Base-by-base conservation (phyloP, 768 basidiomycete genomes). In the Ramaria rubella region DNA sequence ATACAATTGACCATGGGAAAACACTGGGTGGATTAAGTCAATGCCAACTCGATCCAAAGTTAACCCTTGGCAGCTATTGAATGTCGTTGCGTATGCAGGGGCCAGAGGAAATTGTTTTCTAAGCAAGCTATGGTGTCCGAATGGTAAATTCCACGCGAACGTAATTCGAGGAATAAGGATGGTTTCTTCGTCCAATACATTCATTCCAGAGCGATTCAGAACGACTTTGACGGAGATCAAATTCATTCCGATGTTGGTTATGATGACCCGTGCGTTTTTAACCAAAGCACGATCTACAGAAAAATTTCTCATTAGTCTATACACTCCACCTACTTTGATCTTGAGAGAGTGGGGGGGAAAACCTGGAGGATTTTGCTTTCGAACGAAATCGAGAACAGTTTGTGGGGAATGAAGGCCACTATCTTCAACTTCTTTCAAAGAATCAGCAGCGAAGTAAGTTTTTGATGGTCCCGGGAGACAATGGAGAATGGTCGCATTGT, bases 11-110 rank as follows among this genome's bases (percentile, higher is more conserved):
- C 36, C 66, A 51, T 77, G 75, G 11, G 71, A 68, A 60, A 77
- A 78, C 5, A 73, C 74, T 0, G 68, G 61, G 0, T 48, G 52
- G 0, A 65, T 68, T 3, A 76, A 62, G 51, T 77, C 76, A 1
- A 76, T 53, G 0, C 71, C 75, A 19, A 76, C 65, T 4, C 58
- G 51, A 46, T 72, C 69, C 0, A 75, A 62, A 2, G 72, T 76
- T 1, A 76, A 62, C 1, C 75, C 73, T 59, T 73, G 73, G 57
- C 74, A 75, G 55, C 72, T 70, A 51, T 74, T 70, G 62, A 75
- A 75, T 29, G 74, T 77, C 3, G 69, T 72, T 24, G 73, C 71
- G n/a, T n/a, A n/a, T n/a, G n/a, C n/a, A n/a, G n/a, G n/a, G n/a
- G n/a, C n/a, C n/a, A n/a, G n/a, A n/a, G 73, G 72, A 51, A 74